Evolutionary conservation across 768 basidiomycete genomes (phyloP), one percentile per base, ranked within the genome.

Genomic region (Amanita rimosa): DNA sequence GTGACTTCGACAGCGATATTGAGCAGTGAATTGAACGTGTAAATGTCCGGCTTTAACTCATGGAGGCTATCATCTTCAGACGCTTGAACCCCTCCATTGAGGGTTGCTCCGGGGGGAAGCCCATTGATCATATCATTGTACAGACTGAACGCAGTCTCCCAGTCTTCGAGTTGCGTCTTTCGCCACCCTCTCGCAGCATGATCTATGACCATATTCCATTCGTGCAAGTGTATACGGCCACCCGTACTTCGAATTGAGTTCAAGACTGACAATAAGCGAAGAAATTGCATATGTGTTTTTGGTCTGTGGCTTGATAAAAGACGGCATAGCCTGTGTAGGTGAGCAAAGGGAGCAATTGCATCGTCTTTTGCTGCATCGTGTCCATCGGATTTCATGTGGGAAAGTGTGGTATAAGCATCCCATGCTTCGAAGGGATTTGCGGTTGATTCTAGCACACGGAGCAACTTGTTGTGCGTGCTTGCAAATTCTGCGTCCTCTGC

Each of bases 141-240:
- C 29, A 85, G 69, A 48, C 71, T 72, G 51, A 87, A 64, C 14
- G 84, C 73, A 24, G 69, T 67, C 49, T 73, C 69, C 63, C 82
- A 83, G 52, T 86, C 79, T 50, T 72, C 72, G 44, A 67, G 52
- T 22, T 67, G 63, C 36, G 78, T 75, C 59, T 73, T 78, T 49
- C 84, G 73, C 66, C 73, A 78, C 3, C 84, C 83, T 51, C 72
- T 75, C 13, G 79, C 85, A 0, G 81, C 79, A 57, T 69, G 72
- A 55, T 83, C 73, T 51, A 90, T 75, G 39, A 91, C 70, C 6
- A 76, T 67, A 58, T 89, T 90, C 84, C 87, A 90, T 60, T 88
- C 77, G 71, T 78, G 78, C n/a, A 66, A 55, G 53, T 75, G 67
- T 27, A 87, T 60, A 9, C 48, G 64, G 19, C 78, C 82, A 10